Conservation (phyloP, 1,284 basidiomycete genomes). For the Sanguinoderma infundibulare region DNA sequence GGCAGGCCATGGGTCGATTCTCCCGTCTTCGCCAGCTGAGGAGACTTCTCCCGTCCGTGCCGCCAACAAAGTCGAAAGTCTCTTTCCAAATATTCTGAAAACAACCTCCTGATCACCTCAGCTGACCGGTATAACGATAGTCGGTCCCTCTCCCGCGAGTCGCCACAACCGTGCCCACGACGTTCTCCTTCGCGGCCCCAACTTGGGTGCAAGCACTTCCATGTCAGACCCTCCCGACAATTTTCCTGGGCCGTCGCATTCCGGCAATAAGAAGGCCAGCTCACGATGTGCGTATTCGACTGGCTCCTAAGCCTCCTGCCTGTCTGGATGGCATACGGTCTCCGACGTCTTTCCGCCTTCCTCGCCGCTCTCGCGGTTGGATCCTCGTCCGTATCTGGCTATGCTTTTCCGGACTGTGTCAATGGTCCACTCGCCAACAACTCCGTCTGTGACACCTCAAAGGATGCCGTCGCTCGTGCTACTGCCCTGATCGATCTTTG, state of each 20-base stretch:
- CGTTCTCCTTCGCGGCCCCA: conserved; percentile 2
- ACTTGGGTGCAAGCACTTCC: not conserved
- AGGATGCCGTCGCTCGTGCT: conserved; percentile 51
- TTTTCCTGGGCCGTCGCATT: conserved; percentile 7
- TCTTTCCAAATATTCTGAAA: conserved; percentile 1
- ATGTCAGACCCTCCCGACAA: conserved; percentile 1
- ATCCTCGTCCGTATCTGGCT: conserved; percentile 5
- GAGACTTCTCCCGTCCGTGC: conserved; percentile 12
- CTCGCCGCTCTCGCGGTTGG: conserved; percentile 13
- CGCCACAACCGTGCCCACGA: no score
- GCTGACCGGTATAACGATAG: no score
- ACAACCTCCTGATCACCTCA: conserved; percentile 21
- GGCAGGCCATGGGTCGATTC: no score
- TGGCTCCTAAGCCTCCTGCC: conserved; percentile 2
- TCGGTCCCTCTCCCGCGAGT: no score
- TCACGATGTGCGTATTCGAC: not conserved
- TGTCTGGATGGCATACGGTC: conserved; percentile 19
- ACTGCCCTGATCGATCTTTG: conserved; percentile 50
- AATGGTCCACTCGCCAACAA: conserved; percentile 49
- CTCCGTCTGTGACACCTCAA: conserved; percentile 51
- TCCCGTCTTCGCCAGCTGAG: no score
- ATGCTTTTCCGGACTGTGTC: conserved; percentile 51
- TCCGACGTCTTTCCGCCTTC: conserved; percentile 13
- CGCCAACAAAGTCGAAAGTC: conserved; percentile 2
- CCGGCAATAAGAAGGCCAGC: not conserved